Evolutionary conservation across 192 early-diverging fungal species (phyloP).

Genomic region (Blastocladiella britannica): DNA sequence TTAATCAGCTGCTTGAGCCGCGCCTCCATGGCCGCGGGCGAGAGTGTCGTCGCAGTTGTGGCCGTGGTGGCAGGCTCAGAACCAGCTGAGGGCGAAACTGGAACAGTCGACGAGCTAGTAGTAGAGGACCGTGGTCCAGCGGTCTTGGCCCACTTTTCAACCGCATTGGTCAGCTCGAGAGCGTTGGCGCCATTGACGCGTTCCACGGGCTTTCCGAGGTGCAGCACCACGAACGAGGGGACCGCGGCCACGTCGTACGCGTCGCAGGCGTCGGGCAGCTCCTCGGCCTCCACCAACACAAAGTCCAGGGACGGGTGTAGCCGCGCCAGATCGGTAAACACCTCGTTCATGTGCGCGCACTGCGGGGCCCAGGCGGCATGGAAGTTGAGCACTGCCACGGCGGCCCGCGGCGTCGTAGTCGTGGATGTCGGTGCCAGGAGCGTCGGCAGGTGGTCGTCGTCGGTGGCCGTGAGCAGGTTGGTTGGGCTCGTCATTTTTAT

Average conservation of each 20-base stretch:
- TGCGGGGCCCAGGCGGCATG: slow-evolving; percentile 79
- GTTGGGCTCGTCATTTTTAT: neutral
- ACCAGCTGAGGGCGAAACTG: slow-evolving; percentile 8
- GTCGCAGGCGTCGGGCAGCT: slow-evolving; percentile 71
- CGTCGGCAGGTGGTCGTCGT: slow-evolving; percentile 17
- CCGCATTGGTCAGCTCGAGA: slow-evolving; percentile 44
- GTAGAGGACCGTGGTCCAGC: too few species aligned
- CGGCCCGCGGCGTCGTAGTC: slow-evolving; percentile 7
- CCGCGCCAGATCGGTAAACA: slow-evolving; percentile 64
- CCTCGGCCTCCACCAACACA: slow-evolving; percentile 78
- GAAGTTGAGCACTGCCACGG: slow-evolving; percentile 54
- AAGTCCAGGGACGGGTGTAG: slow-evolving; percentile 57
- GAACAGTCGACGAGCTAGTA: slow-evolving; percentile 5
- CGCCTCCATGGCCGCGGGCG: slow-evolving; percentile 7
- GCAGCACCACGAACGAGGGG: slow-evolving; percentile 59
- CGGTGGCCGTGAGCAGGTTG: slow-evolving; percentile 20
- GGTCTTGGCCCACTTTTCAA: slow-evolving; percentile 40
- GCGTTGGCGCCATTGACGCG: slow-evolving; percentile 76
- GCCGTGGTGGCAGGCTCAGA: neutral
- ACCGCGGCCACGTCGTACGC: slow-evolving; percentile 75
- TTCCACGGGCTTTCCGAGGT: slow-evolving; percentile 45
- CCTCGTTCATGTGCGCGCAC: slow-evolving; percentile 76
- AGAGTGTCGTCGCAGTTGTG: too few species aligned
- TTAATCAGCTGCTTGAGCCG: slow-evolving; percentile 17
- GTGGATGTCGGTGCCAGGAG: too few species aligned